A percentile compares a stretch with the other conserved stretches of the same genome.
Conservation (phyloP, 2,329 filamentous ascomycete genomes). For the Penicillium sp. region DNA sequence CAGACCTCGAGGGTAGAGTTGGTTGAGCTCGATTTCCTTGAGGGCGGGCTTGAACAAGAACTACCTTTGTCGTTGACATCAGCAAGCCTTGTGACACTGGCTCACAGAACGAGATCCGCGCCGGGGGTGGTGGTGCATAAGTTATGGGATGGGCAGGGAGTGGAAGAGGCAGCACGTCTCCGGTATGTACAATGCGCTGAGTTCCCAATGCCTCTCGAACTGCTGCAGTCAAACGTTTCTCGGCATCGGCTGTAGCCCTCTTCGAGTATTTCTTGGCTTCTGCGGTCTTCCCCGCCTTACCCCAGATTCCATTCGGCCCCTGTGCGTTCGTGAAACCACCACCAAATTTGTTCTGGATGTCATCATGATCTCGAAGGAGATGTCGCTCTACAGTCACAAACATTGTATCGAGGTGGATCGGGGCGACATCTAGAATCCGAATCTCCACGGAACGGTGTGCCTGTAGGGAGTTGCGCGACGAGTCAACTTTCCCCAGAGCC, state of each 20-base stretch:
- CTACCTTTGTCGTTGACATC: constrained; percentile 74
- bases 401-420: constrained; percentile 77
- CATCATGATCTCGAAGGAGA: constrained; percentile 73
- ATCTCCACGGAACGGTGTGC: constrained; percentile 80
- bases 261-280: constrained; percentile 37
- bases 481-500: constrained; percentile 68
- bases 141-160: constrained; percentile 79
- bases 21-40: constrained; percentile 44
- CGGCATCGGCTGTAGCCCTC: constrained; percentile 43
- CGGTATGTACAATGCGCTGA: constrained; percentile 75
- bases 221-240: constrained; percentile 61
- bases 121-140: constrained; percentile 78
- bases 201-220: constrained; percentile 72
- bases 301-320: constrained; percentile 43
- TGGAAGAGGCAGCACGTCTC: constrained; percentile 77
- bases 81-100: constrained; percentile 87
- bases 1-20: constrained; percentile 49
- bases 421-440: constrained; percentile 74
- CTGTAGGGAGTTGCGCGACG: constrained; percentile 70
- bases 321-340: constrained; percentile 53
- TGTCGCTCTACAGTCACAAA: constrained; percentile 84
- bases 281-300: constrained; percentile 32
- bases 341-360: constrained; percentile 80
- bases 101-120: constrained; percentile 88
- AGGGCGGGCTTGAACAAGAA: constrained; percentile 61